Evolutionary conservation across 441 rosid species (phyloP), one percentile per base, ranked within the genome.

Genomic region (Croton laevigatus): DNA sequence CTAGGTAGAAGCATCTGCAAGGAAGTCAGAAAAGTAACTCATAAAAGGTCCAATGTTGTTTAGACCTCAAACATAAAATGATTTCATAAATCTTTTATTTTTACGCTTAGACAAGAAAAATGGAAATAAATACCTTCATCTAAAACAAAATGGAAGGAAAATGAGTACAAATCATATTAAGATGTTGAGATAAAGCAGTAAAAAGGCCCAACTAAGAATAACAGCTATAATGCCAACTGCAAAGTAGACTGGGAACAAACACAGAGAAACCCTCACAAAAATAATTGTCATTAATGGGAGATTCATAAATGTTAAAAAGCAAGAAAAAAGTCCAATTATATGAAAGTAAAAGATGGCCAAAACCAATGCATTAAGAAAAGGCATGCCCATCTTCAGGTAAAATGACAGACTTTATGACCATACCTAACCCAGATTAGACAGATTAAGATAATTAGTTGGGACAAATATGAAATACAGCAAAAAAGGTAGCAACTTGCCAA

Each of bases 1-100:
- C 98, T 80, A 96, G 81, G 83, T 88, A 93, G 81, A 93, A 95
- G 82, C 98, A 95, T 87, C 98, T 93, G 89, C 67, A 36, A 74
- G 78, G 65, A 55, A 60, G 62, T 55, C 20, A 59, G 62, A 38
- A 72, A 40, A 62, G 37, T 40, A 40, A 40, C 44, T 40, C 44
- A 40, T 40, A 38, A n/a, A 61, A n/a, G 48, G 38, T 37, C 44
- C 22, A 20, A 38, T 46, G 48, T 61, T 61, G 32, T n/a, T 13
- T 10, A 40, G 20, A n/a, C 3, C 48, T 19, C 45, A 42, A 61
- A 38, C 46, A 38, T 48, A 61, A 61, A 61, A 3, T 1, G 16
- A 61, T 38, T 46, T 42, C 34, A 27, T 36, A 62, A 42, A 19
- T 44, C 20, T 23, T 7, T 13, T 32, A 37, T 13, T 58, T 11